Conservation (phyloP, 108 stramenopile genomes). For the Stephanodiscus triporus region DNA sequence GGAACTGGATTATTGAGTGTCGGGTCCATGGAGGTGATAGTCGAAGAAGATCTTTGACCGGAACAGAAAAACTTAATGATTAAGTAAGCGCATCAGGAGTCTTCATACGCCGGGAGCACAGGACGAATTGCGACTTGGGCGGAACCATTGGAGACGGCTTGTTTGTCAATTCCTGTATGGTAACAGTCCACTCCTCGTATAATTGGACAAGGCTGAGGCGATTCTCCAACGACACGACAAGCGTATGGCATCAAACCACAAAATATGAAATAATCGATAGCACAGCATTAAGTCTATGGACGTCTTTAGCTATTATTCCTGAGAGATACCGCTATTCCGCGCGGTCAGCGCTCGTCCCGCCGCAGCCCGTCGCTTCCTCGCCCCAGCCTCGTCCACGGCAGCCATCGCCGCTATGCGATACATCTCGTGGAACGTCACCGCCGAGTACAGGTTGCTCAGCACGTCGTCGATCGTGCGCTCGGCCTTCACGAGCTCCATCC, state of each 20-base stretch:
- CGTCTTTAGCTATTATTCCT: neutral
- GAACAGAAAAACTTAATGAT: neutral
- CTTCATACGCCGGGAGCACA: no score
- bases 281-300: no score
- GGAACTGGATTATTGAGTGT: no score
- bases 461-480: conserved; percentile 69
- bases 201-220: neutral
- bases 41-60: neutral
- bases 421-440: conserved; percentile 88
- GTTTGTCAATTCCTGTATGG: neutral
- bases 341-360: conserved; percentile 71
- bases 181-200: no score
- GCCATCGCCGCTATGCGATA: conserved; percentile 74
- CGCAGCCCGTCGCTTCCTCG: conserved; percentile 59
- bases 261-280: neutral
- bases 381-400: conserved; percentile 49
- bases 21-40: conserved; percentile 17
- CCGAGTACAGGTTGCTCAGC: conserved; percentile 61
- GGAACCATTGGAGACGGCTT: no score
- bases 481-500: conserved; percentile 82
- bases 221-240: neutral
- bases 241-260: neutral
- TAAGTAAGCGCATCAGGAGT: no score
- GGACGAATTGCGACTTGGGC: no score
- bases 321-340: conserved; percentile 40